Evolutionary conservation across 768 basidiomycete genomes (phyloP).

Genomic region (Coprinopsis strossmayeri): DNA sequence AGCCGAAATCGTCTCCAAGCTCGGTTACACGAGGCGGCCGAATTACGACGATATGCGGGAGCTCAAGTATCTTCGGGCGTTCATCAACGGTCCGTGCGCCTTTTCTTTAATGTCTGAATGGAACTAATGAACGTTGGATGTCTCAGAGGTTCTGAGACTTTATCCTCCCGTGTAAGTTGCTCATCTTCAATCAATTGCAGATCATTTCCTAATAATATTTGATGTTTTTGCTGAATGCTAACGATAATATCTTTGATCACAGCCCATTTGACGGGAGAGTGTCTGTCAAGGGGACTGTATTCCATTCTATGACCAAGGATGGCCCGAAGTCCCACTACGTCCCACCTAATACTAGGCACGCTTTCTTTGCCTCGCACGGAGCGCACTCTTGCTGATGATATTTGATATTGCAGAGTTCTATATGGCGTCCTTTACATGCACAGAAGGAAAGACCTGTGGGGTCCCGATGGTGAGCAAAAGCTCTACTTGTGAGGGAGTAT

Average conservation of each 20-base stretch:
- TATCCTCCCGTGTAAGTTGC: conserved; percentile 28
- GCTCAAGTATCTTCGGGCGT: conserved; percentile 27
- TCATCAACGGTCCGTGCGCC: conserved; percentile 18
- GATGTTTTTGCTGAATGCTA: too few relatives aligned
- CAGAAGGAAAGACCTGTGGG: conserved; percentile 57
- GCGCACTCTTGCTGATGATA: too few relatives aligned
- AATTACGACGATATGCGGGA: conserved; percentile 35
- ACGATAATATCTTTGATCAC: too few relatives aligned
- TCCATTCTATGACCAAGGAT: not conserved
- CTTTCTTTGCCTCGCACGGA: too few relatives aligned
- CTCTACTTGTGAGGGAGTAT: too few relatives aligned
- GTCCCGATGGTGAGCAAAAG: conserved; percentile 46
- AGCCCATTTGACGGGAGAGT: conserved; percentile 19
- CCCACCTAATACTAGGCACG: not conserved
- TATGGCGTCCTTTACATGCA: conserved; percentile 58
- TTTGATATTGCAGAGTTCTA: conserved; percentile 20
- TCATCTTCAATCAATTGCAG: not conserved
- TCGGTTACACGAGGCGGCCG: conserved; percentile 28
- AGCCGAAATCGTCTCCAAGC: conserved; percentile 27
- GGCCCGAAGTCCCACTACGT: not conserved
- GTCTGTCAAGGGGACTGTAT: not conserved
- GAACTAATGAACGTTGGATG: not conserved
- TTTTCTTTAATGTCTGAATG: not conserved
- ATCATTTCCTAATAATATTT: too few relatives aligned
- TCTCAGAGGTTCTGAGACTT: conserved; percentile 36